These are phyloP conservation scores for Tylopilus vinaceipallidus DNA, from an alignment of 768 basidiomycete species.

Conservation along the genomic window DNA sequence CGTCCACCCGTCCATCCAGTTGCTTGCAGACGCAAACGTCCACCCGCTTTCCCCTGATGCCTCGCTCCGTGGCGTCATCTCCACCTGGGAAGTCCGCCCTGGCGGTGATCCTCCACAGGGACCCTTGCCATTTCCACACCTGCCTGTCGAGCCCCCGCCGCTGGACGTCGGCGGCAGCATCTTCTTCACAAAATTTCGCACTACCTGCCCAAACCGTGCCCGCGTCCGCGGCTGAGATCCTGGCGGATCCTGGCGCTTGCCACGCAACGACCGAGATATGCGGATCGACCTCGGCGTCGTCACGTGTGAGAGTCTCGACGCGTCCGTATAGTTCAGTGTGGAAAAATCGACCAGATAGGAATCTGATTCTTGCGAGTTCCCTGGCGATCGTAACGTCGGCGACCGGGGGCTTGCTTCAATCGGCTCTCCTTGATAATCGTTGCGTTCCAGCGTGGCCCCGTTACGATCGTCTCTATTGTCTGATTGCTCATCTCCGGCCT, in stretches of 20 bases:
- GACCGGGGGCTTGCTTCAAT: neutral
- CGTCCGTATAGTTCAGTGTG: conserved; percentile 5
- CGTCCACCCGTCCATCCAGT: conserved; percentile 5
- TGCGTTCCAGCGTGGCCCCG: neutral
- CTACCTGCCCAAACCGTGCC: conserved; percentile 19
- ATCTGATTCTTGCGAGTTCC: conserved; percentile 4
- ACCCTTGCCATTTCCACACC: neutral
- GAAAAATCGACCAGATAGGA: conserved; percentile 18
- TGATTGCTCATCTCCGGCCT: neutral
- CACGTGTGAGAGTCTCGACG: neutral
- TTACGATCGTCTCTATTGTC: neutral
- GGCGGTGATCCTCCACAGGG: neutral
- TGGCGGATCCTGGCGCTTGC: neutral
- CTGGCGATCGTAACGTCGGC: neutral
- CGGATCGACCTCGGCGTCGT: neutral
- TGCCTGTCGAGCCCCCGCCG: neutral
- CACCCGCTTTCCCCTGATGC: conserved; percentile 16
- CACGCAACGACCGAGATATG: neutral
- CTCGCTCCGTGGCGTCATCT: conserved; percentile 18
- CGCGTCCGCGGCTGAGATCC: neutral
- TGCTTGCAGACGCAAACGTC: conserved; percentile 18
- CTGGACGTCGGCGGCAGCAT: conserved; percentile 17
- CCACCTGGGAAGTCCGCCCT: neutral
- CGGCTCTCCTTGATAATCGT: neutral
- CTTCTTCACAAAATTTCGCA: conserved; percentile 23